Base-by-base conservation (phyloP, 306 rosid species). In the Phaseolus lunatus region DNA sequence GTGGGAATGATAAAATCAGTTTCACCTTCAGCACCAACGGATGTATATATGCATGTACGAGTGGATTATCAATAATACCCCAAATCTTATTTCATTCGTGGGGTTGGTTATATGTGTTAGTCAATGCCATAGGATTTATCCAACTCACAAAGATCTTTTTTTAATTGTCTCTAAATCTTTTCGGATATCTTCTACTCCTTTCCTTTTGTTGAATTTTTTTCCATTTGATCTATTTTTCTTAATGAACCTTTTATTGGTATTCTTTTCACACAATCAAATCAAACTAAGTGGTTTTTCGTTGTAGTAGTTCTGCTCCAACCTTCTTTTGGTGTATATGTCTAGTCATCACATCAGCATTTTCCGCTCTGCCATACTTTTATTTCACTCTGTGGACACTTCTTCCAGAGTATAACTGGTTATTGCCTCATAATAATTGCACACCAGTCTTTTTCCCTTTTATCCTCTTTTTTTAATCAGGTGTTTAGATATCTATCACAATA, bases 281-380 rank as follows among this genome's bases (percentile, higher is more conserved):
- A 5, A 56, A 24, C 41, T n/a, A 43, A 8, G 22, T 47, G n/a
- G 9, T 20, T 73, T 57, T 57, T 22, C 47, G 9, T 58, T 41
- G 29, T 57, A 12, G 49, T 44, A 39, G 27, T 26, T 61, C 49
- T 48, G 31, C 24, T 61, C 31, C 11, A 73, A 29, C 56, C 27
- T 57, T 58, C 67, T 5, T 33, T 26, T 57, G 48, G 18, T 26
- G 5, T 59, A 59, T 23, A 54, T 54, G 58, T 72, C 35, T 33
- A 23, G 23, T 14, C 37, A 56, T 24, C 77, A 72, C 50, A 18
- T 22, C 6, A 72, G 19, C 67, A 39, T 73, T 59, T 16, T 74
- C 70, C 15, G 59, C 23, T n/a, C 47, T 74, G 33, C 11, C 1
- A 3, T 29, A 27, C 70, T 44, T 74, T 5, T 31, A 5, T 41